These are phyloP conservation scores for Bothriochloa decipiens DNA, from an alignment of 176 grass and related monocot genomes.

Conservation along the genomic window DNA sequence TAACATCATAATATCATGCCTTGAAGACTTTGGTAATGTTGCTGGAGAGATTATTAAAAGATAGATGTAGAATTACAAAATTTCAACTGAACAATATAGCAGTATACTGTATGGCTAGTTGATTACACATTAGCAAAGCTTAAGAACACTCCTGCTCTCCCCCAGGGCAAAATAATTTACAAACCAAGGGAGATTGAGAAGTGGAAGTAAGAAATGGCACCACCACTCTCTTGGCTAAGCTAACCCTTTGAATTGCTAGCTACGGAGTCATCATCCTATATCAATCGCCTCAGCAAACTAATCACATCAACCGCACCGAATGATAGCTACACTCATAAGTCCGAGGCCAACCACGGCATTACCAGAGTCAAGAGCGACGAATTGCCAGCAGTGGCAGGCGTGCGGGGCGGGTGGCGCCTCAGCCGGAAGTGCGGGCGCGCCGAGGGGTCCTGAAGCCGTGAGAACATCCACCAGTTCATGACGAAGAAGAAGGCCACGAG, in stretches of 20 bases:
- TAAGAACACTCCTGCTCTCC: neutral
- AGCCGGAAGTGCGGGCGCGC: slow-evolving; percentile 48
- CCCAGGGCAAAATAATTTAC: neutral
- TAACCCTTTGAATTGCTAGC: neutral
- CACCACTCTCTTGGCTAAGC: neutral
- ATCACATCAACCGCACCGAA: neutral
- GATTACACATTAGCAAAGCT: neutral
- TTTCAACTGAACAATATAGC: neutral
- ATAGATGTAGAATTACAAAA: neutral
- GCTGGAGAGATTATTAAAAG: neutral
- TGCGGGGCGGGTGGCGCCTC: slow-evolving; percentile 35
- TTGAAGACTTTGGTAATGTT: neutral
- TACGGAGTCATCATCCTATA: neutral
- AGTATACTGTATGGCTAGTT: neutral
- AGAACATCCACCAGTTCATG: slow-evolving; percentile 99
- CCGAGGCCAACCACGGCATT: slow-evolving; percentile 4
- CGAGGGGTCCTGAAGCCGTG: slow-evolving; percentile 81
- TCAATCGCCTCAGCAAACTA: neutral
- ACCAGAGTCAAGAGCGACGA: slow-evolving; percentile 48
- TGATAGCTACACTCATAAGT: slow-evolving; percentile 20
- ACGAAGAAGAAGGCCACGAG: slow-evolving; percentile 91
- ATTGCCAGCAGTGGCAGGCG: neutral
- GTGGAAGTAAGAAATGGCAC: neutral
- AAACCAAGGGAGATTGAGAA: slow-evolving; percentile 2
- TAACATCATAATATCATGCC: neutral